These are phyloP conservation scores for Schizonepeta tenuifolia DNA, from an alignment of 257 asterid species.

Conservation along the genomic window DNA sequence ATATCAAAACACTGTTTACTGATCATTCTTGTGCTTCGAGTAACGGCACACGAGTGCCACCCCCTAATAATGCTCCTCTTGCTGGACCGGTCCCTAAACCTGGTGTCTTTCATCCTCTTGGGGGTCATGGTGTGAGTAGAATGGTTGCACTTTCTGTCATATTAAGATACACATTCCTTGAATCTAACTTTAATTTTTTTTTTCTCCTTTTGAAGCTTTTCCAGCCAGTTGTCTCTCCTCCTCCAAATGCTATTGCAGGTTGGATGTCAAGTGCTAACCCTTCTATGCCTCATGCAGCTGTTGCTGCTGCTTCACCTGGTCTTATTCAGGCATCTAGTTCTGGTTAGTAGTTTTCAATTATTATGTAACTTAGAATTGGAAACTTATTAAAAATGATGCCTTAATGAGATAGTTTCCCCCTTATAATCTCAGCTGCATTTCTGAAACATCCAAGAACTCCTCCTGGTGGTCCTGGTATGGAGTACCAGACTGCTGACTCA, in stretches of 20 bases:
- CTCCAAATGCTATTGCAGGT: constrained; percentile 87
- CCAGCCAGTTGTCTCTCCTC: constrained; percentile 68
- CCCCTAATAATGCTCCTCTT: constrained; percentile 67
- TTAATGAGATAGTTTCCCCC: constrained; percentile 16
- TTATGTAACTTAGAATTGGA: constrained; percentile 22
- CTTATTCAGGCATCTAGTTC: constrained; percentile 57
- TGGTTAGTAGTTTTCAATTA: constrained; percentile 52
- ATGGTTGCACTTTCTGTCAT: constrained; percentile 16
- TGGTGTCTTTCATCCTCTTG: constrained; percentile 71
- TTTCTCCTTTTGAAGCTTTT: constrained; percentile 53
- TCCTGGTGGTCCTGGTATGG: constrained; percentile 82
- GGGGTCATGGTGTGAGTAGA: constrained; percentile 76
- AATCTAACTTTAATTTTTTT: constrained; percentile 37
- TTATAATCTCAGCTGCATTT: constrained; percentile 60
- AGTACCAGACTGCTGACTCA: constrained; percentile 83
- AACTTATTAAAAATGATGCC: neutral
- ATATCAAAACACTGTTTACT: constrained; percentile 85
- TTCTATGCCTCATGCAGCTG: constrained; percentile 54
- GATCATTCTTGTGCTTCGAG: constrained; percentile 85
- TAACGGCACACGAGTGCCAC: constrained; percentile 76
- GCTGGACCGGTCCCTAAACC: constrained; percentile 68
- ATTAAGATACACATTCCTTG: constrained; percentile 12
- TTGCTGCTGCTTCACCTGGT: constrained; percentile 62
- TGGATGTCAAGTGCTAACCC: constrained; percentile 89
- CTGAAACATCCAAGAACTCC: constrained; percentile 90